Base-by-base conservation (phyloP, 2,329 filamentous ascomycete species). In the Hysterium pulicare region DNA sequence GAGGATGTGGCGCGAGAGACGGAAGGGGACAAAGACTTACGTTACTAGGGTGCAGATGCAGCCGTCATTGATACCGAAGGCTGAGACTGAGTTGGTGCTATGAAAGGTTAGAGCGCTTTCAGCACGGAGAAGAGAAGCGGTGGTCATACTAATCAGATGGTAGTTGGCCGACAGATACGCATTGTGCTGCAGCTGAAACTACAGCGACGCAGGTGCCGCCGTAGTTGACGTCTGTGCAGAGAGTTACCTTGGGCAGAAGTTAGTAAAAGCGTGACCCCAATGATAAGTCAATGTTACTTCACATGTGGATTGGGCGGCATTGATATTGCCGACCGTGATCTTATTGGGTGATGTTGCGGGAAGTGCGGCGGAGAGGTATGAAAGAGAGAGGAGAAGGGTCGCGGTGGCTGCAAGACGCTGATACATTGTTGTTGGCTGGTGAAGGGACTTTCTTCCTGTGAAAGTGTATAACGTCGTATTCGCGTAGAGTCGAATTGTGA, bases 61-160 rank as follows among this genome's bases (percentile, higher is more conserved):
- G 20, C 34, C 34, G 21, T 24, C 34, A 22, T 37, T 21, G 34
- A 37, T 37, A n/a, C 34, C 17, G 21, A 37, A 37, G 6, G 34
- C 9, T 11, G 34, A 37, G 13, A 37, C 21, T 13, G 34, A 11
- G 21, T 37, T 37, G 19, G n/a, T 23, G 13, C 34, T 37, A 15
- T 15, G n/a, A 22, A 16, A 6, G 16, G 24, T 24, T 37, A 7
- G 13, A 34, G 16, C 10, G 11, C 11, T 10, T 17, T 20, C 20
- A 22, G 24, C 24, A 21, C 15, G 33, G 33, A 20, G 10, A 20
- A 9, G 15, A 33, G 19, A 16, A 16, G 8, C 8, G 11, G 32
- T 7, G 5, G 20, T 7, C 21, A 20, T 5, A 37, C 34, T 37
- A 37, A 3, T 37, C 34, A 5, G 17, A 21, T 3, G 16, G 16